phyloP scores from a whole-genome alignment of 805 yeast species.

The Candida pini region DNA sequence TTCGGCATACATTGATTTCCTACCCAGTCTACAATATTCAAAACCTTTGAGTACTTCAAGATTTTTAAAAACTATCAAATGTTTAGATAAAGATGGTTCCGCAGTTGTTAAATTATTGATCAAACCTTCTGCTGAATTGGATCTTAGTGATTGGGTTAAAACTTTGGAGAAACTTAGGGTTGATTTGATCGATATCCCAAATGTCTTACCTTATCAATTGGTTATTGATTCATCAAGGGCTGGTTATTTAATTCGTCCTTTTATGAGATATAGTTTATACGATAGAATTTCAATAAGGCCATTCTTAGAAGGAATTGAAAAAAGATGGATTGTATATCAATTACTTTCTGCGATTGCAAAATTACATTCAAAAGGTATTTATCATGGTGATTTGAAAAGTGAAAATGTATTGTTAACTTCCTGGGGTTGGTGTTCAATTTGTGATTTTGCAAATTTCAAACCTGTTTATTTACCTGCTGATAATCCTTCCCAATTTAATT shows the following conservation, averaged over 20 bases:
- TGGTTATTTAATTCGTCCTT: slow-evolving; percentile 82
- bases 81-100: slow-evolving; percentile 66
- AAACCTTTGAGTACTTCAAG: slow-evolving; percentile 74
- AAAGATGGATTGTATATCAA: slow-evolving; percentile 81
- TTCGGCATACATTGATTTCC: slow-evolving; percentile 80
- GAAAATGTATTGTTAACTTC: slow-evolving; percentile 85
- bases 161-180: slow-evolving; percentile 30
- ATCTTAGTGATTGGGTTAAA: slow-evolving; percentile 29
- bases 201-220: slow-evolving; percentile 65
- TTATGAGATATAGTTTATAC: slow-evolving; percentile 71
- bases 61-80: slow-evolving; percentile 80
- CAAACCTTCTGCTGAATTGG: slow-evolving; percentile 48
- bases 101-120: slow-evolving; percentile 77
- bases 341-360: slow-evolving; percentile 55
- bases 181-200: slow-evolving; percentile 45
- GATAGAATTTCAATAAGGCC: slow-evolving; percentile 87
- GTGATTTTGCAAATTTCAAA: slow-evolving; percentile 83
- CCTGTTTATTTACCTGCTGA: slow-evolving; percentile 86
- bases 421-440: slow-evolving; percentile 79
- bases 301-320: slow-evolving; percentile 74
- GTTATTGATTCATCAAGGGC: slow-evolving; percentile 88
- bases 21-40: slow-evolving; percentile 69
- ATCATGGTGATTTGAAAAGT: slow-evolving; percentile 88
- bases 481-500: slow-evolving; percentile 87
- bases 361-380: slow-evolving; percentile 56